A percentile compares a stretch with the other conserved stretches of the same genome.
These are phyloP conservation scores for Juglanconis sp. DNA, from an alignment of 2,329 filamentous ascomycete genomes.

Conservation along the genomic window DNA sequence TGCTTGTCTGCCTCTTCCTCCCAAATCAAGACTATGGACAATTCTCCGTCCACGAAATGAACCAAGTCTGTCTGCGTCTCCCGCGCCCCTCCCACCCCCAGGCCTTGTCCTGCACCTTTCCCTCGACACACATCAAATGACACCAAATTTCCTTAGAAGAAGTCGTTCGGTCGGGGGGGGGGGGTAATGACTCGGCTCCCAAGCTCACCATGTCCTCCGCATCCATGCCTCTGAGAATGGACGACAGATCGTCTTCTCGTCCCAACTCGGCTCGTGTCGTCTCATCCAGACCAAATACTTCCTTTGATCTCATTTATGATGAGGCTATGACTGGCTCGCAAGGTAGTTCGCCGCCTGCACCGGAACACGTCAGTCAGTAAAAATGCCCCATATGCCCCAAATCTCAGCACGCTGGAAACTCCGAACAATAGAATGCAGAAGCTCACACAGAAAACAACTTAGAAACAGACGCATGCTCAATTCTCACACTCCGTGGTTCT, in stretches of 20 bases:
- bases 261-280: too few relatives aligned
- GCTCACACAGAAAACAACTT: not conserved
- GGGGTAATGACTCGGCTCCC: too few relatives aligned
- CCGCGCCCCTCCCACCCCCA: too few relatives aligned
- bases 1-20: not conserved
- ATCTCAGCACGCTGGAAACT: not conserved
- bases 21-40: not conserved
- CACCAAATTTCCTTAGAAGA: not conserved
- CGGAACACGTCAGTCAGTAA: conserved; percentile 18
- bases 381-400: not conserved
- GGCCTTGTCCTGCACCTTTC: too few relatives aligned
- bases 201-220: too few relatives aligned
- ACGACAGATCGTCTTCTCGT: too few relatives aligned
- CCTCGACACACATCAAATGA: too few relatives aligned
- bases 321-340: conserved; percentile 47
- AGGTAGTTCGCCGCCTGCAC: conserved; percentile 53
- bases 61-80: not conserved
- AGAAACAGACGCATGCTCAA: not conserved
- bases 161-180: too few relatives aligned
- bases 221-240: too few relatives aligned
- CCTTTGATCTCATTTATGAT: not conserved
- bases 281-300: not conserved
- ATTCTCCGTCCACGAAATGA: not conserved
- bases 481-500: not conserved
- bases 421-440: not conserved